Conservation (phyloP, 495 filamentous ascomycete species). For the Xylaria scruposa region DNA sequence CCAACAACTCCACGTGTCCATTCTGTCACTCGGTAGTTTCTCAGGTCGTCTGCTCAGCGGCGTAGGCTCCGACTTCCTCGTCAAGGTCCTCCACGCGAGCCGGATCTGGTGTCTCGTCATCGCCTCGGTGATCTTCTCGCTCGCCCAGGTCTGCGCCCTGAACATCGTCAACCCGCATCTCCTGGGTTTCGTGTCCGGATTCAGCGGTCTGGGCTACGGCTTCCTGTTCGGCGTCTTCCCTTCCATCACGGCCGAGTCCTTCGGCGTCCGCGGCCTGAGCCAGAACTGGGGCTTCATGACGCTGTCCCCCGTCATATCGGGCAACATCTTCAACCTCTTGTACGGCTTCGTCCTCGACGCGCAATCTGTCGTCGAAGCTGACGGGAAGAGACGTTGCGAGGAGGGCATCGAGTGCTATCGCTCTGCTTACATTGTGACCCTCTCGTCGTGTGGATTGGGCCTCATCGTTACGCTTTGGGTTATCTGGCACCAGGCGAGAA, state of each 20-base stretch:
- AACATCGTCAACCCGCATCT: conserved; percentile 80
- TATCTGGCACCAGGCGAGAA: conserved; percentile 68
- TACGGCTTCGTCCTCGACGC: conserved; percentile 84
- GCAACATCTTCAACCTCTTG: conserved; percentile 89
- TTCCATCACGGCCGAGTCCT: conserved; percentile 87
- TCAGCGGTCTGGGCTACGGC: conserved; percentile 91
- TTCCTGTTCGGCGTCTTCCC: conserved; percentile 96
- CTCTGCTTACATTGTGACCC: conserved; percentile 82
- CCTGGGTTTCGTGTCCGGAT: conserved; percentile 76
- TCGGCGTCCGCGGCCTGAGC: conserved; percentile 86
- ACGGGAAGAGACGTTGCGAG: conserved; percentile 75
- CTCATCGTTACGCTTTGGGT: conserved; percentile 74
- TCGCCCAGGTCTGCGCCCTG: conserved; percentile 81
- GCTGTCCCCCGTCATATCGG: conserved; percentile 79
- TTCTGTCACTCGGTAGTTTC: conserved; percentile 86
- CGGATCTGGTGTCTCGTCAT: conserved; percentile 89
- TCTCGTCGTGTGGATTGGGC: conserved; percentile 73
- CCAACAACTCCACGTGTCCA: conserved; percentile 92
- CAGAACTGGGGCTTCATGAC: conserved; percentile 97
- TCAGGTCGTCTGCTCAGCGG: conserved; percentile 79
- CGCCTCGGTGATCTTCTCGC: conserved; percentile 76
- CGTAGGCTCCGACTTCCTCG: conserved; percentile 86
- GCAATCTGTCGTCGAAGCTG: conserved; percentile 70
- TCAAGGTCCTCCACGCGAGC: conserved; percentile 77
- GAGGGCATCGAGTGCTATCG: conserved; percentile 85